phyloP scores from a whole-genome alignment of 768 basidiomycete species.

The Mycena epipterygia region DNA sequence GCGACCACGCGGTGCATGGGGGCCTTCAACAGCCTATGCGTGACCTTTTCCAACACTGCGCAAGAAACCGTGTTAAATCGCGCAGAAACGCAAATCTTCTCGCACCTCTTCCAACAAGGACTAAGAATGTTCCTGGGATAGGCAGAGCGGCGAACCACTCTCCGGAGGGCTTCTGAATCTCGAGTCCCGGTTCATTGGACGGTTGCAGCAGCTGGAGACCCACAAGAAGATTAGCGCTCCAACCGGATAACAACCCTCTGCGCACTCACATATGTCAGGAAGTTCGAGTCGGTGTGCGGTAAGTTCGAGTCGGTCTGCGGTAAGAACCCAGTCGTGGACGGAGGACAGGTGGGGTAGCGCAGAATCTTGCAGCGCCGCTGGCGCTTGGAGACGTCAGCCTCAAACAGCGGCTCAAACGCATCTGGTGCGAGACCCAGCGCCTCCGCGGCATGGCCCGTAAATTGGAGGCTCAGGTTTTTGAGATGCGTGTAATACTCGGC shows the following conservation, averaged over 20 bases:
- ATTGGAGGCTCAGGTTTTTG: constrained; percentile 58
- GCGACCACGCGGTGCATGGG: constrained; percentile 35
- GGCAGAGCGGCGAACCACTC: constrained; percentile 71
- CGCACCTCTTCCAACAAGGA: constrained; percentile 68
- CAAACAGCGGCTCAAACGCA: constrained; percentile 59
- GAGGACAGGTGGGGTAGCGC: constrained; percentile 62
- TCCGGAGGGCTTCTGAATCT: constrained; percentile 69
- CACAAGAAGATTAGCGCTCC: neutral
- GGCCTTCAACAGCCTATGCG: neutral
- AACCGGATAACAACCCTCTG: neutral
- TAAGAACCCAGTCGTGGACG: neutral
- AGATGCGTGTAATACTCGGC: constrained; percentile 58
- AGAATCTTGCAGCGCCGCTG: constrained; percentile 56
- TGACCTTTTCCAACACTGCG: neutral
- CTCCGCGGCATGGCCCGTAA: constrained; percentile 47
- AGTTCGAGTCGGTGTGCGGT: neutral
- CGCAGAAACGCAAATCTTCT: constrained; percentile 41
- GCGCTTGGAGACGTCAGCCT: constrained; percentile 54
- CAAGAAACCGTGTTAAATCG: neutral
- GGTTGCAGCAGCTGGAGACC: constrained; percentile 70
- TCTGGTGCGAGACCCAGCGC: constrained; percentile 60
- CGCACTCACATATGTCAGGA: constrained; percentile 9
- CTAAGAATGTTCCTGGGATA: constrained; percentile 66
- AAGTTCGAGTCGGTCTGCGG: neutral
- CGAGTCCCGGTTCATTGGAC: constrained; percentile 66